Evolutionary conservation across 805 yeast genomes (phyloP).

Genomic region (Metschnikowia baotianmanensis): DNA sequence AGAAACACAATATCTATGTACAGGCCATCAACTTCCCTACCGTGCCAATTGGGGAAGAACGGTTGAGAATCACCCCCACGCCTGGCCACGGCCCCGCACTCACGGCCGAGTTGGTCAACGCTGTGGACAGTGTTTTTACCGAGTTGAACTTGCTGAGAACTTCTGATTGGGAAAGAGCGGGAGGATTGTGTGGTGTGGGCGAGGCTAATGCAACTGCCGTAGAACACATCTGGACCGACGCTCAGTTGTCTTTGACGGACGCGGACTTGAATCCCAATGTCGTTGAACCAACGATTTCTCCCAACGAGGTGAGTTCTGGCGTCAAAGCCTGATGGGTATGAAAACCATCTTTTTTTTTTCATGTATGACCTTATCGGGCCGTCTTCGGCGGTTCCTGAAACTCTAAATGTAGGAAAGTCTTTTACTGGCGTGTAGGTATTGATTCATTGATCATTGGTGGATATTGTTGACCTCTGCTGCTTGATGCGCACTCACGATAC

Average conservation of each 20-base stretch:
- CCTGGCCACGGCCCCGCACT: constrained; percentile 88
- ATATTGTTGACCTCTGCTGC: too few relatives aligned
- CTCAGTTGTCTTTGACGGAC: constrained; percentile 64
- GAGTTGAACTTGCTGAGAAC: constrained; percentile 74
- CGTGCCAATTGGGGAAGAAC: constrained; percentile 92
- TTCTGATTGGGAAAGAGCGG: constrained; percentile 70
- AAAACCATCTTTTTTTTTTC: not conserved
- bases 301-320: constrained; percentile 74
- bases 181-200: constrained; percentile 94
- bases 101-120: constrained; percentile 70
- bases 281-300: constrained; percentile 56
- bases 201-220: constrained; percentile 43
- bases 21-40: constrained; percentile 99
- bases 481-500: too few relatives aligned
- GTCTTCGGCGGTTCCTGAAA: too few relatives aligned
- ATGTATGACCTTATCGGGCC: not conserved
- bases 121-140: constrained; percentile 78
- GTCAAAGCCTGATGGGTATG: constrained; percentile 22
- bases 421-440: too few relatives aligned
- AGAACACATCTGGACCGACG: constrained; percentile 84
- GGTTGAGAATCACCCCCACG: constrained; percentile 97
- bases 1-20: constrained; percentile 84
- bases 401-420: too few relatives aligned
- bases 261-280: constrained; percentile 67
- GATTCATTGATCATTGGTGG: too few relatives aligned